Evolutionary conservation across 495 filamentous ascomycete species (phyloP).

Genomic region (Podospora pseudopauciseta): DNA sequence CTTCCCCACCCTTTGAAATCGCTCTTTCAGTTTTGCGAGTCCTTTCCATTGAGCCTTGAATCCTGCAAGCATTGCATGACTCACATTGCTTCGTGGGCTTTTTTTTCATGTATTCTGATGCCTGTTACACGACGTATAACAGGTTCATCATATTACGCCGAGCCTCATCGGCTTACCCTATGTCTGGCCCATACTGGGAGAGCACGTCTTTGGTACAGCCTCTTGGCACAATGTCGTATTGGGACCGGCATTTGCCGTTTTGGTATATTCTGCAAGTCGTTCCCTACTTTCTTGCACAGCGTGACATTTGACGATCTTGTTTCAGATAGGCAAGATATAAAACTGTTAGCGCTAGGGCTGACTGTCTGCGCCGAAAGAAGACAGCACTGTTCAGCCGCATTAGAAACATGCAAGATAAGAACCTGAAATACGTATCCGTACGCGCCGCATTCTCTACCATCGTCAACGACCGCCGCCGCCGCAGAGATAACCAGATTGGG

Average conservation of each 20-base stretch:
- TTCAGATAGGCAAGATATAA: conserved; percentile 5
- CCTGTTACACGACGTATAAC: neutral
- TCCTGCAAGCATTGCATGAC: neutral
- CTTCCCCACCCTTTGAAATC: too few species aligned
- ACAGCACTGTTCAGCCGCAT: conserved; percentile 3
- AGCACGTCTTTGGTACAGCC: neutral
- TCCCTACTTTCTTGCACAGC: neutral
- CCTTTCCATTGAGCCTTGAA: neutral
- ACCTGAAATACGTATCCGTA: neutral
- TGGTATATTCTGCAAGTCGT: neutral
- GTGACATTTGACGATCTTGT: conserved; percentile 6
- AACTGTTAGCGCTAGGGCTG: conserved; percentile 12
- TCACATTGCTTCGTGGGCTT: neutral
- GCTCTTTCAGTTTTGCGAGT: neutral
- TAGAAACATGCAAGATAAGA: neutral
- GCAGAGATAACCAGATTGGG: conserved; percentile 18
- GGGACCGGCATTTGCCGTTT: neutral
- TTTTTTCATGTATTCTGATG: neutral
- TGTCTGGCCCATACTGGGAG: neutral
- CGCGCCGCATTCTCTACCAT: neutral
- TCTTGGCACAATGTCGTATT: neutral
- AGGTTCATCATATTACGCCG: neutral
- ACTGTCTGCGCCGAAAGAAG: neutral
- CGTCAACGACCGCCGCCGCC: conserved; percentile 13
- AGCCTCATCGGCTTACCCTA: neutral